These are phyloP conservation scores for Penicillium verhagenii DNA, from an alignment of 495 filamentous ascomycete species.

Conservation along the genomic window DNA sequence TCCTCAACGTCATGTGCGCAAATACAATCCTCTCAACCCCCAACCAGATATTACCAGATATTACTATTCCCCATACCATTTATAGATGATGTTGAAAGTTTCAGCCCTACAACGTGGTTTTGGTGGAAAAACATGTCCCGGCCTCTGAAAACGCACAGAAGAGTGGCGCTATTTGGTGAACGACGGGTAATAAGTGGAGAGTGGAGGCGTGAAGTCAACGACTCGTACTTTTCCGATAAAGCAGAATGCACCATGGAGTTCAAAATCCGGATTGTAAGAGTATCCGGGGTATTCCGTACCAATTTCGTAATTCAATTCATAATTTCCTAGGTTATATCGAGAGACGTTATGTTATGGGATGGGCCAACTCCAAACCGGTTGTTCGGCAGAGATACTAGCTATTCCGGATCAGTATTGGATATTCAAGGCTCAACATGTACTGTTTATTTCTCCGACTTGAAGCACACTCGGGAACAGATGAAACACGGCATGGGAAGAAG, in stretches of 20 bases:
- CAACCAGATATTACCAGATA: no score
- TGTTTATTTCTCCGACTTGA: no score
- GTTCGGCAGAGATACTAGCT: neutral
- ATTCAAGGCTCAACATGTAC: no score
- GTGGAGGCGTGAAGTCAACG: neutral
- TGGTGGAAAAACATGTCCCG: neutral
- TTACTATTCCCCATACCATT: no score
- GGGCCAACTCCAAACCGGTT: neutral
- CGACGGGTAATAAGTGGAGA: neutral
- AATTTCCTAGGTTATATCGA: no score
- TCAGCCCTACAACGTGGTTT: neutral
- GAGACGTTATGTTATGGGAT: no score
- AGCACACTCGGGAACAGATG: neutral
- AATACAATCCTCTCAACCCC: no score
- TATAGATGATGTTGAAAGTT: no score
- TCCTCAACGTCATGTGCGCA: neutral
- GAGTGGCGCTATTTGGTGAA: neutral
- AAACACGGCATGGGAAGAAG: constrained; percentile 13
- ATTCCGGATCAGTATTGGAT: no score
- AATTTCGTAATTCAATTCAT: no score
- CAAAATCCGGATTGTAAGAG: neutral
- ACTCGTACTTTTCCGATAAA: neutral
- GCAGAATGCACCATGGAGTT: neutral
- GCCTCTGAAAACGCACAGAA: neutral
- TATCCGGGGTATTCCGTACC: neutral